Percentiles rank a stretch among this genome's conserved stretches.
These are phyloP conservation scores for Coix lacrymajobi DNA, from an alignment of 176 grass and related monocot species.

Conservation along the genomic window DNA sequence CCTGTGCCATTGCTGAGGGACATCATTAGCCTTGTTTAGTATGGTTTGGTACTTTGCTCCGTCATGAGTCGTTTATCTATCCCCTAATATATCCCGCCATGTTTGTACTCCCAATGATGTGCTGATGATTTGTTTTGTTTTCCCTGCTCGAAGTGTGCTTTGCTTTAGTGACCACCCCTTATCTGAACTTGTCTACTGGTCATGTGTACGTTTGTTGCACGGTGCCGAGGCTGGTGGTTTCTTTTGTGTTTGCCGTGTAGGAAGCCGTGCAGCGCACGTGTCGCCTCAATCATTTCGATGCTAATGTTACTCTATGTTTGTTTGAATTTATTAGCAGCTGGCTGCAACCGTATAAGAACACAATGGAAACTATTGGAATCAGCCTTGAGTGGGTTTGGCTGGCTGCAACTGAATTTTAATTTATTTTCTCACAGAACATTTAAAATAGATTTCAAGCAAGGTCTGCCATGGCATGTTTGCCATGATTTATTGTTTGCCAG, in stretches of 20 bases:
- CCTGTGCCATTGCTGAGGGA: conserved; percentile 28
- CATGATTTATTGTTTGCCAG: too few species aligned
- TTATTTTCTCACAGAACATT: too few species aligned
- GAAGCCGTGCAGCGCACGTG: background rate
- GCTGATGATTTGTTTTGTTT: conserved; percentile 29
- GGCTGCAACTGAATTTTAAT: too few species aligned
- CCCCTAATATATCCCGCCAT: background rate
- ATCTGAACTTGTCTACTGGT: background rate
- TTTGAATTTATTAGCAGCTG: too few species aligned
- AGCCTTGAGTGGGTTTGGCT: too few species aligned
- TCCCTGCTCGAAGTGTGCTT: background rate
- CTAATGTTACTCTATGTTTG: too few species aligned
- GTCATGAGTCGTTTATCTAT: conserved; percentile 18
- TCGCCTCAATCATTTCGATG: background rate
- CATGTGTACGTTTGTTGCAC: background rate
- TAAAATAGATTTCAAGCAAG: too few species aligned
- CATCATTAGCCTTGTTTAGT: conserved; percentile 29
- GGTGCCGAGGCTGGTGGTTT: background rate
- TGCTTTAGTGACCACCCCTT: background rate
- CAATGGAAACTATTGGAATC: too few species aligned
- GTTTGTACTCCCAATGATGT: background rate
- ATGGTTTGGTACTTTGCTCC: conserved; percentile 22
- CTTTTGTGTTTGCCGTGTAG: background rate
- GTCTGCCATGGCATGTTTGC: too few species aligned
- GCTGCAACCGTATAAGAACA: too few species aligned